These are phyloP conservation scores for Apiospora hydei DNA, from an alignment of 2,329 filamentous ascomycete genomes.

Conservation along the genomic window DNA sequence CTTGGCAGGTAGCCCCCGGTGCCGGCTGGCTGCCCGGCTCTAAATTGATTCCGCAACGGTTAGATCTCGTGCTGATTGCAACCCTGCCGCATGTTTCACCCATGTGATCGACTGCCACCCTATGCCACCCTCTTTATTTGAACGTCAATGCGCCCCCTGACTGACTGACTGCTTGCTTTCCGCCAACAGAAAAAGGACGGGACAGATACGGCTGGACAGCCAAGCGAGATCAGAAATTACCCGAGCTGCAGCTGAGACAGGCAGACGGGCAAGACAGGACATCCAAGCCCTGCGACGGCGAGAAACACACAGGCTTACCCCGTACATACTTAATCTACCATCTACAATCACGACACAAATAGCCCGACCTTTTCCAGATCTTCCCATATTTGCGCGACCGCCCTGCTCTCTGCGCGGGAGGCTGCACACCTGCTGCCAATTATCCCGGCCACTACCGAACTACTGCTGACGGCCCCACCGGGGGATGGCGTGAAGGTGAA, in stretches of 20 bases:
- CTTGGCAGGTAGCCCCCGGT: slow-evolving; percentile 9
- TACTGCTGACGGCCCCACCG: slow-evolving; percentile 6
- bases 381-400: background rate
- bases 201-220: background rate
- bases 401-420: background rate
- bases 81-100: slow-evolving; percentile 18
- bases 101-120: slow-evolving; percentile 18
- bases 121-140: slow-evolving; percentile 14
- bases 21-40: background rate
- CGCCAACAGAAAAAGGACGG: background rate
- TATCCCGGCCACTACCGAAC: slow-evolving; percentile 7
- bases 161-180: background rate
- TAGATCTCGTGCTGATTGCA: slow-evolving; percentile 12
- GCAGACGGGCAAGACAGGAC: no score
- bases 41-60: slow-evolving; percentile 21
- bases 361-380: background rate
- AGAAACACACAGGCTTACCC: background rate
- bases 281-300: no score
- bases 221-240: background rate
- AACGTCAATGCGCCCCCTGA: slow-evolving; percentile 19
- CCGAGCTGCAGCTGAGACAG: background rate
- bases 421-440: background rate
- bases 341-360: background rate
- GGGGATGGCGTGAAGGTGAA: background rate
- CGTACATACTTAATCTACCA: background rate